Conservation (phyloP, 129 eudicot genomes). For the Flaveria robusta region DNA sequence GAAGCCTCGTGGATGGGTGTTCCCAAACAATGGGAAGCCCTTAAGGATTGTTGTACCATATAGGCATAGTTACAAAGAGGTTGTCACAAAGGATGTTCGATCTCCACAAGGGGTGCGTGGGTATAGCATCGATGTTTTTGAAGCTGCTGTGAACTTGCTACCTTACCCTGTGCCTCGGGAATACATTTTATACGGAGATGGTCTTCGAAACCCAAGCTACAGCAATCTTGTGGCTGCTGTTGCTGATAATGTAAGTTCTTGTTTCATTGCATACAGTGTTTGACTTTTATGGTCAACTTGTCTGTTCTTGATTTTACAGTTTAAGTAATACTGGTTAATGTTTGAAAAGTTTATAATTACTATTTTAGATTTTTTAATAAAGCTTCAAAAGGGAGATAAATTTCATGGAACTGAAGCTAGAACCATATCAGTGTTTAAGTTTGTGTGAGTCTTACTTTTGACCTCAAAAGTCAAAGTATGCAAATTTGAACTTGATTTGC, state of each 20-base stretch:
- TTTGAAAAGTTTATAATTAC: neutral
- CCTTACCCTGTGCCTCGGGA: slow-evolving; percentile 84
- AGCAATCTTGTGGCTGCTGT: slow-evolving; percentile 72
- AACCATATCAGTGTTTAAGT: neutral
- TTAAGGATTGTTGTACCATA: slow-evolving; percentile 79
- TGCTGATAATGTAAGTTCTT: slow-evolving; percentile 67
- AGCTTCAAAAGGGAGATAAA: neutral
- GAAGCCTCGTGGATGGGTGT: slow-evolving; percentile 92
- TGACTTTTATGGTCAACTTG: slow-evolving; percentile 15
- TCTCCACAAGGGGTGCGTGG: slow-evolving; percentile 79
- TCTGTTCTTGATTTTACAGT: neutral
- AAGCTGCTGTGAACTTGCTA: slow-evolving; percentile 78
- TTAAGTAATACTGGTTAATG: neutral
- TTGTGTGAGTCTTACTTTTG: slow-evolving; percentile 16
- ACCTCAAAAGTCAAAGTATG: slow-evolving; percentile 24
- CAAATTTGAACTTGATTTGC: slow-evolving; percentile 1
- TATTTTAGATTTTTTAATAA: neutral
- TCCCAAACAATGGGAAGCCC: slow-evolving; percentile 90
- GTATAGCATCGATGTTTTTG: slow-evolving; percentile 89
- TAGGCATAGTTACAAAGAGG: slow-evolving; percentile 64
- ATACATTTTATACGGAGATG: slow-evolving; percentile 74
- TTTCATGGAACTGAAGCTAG: neutral
- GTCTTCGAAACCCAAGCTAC: slow-evolving; percentile 67
- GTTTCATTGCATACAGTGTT: neutral
- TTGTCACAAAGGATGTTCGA: slow-evolving; percentile 56